phyloP scores from a whole-genome alignment of 2,329 filamentous ascomycete genomes.

The Pseudogymnoascus sp. region DNA sequence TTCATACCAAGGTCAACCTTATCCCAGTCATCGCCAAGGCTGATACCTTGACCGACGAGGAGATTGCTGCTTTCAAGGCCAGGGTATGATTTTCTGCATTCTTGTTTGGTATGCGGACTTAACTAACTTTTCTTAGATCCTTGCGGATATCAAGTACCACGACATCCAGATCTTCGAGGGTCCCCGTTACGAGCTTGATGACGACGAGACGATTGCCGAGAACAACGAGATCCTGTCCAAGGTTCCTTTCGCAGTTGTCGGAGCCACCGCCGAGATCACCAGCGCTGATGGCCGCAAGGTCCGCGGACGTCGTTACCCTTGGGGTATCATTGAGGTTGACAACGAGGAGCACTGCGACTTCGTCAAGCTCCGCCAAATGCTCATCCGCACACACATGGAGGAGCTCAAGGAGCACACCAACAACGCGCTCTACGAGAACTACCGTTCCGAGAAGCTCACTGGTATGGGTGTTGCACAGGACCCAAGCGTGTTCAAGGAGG shows the following conservation, averaged over 20 bases:
- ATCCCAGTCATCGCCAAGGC: slow-evolving; percentile 99
- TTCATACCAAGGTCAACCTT: slow-evolving; percentile 99
- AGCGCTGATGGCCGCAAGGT: slow-evolving; percentile 91
- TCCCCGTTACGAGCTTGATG: slow-evolving; percentile 94
- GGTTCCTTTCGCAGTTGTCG: slow-evolving; percentile 96
- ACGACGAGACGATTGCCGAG: slow-evolving; percentile 98
- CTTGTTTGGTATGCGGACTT: not conserved
- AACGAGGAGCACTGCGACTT: slow-evolving; percentile 99
- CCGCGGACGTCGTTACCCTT: slow-evolving; percentile 91
- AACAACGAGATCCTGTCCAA: slow-evolving; percentile 99
- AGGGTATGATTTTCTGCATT: slow-evolving; percentile 57
- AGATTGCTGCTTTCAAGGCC: slow-evolving; percentile 89
- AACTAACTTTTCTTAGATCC: slow-evolving; percentile 56
- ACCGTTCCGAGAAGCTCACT: slow-evolving; percentile 98
- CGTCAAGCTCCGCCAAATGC: slow-evolving; percentile 98
- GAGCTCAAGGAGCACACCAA: slow-evolving; percentile 99
- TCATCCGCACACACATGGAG: slow-evolving; percentile 99
- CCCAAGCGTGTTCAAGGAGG: slow-evolving; percentile 99
- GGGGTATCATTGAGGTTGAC: slow-evolving; percentile 98
- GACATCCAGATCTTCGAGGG: slow-evolving; percentile 99
- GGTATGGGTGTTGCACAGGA: slow-evolving; percentile 98
- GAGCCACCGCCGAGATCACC: slow-evolving; percentile 89
- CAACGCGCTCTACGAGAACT: slow-evolving; percentile 98
- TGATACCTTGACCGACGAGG: slow-evolving; percentile 94
- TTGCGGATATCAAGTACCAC: slow-evolving; percentile 94